phyloP scores from a whole-genome alignment of 306 rosid genomes.

The Luffa aegyptiaca region DNA sequence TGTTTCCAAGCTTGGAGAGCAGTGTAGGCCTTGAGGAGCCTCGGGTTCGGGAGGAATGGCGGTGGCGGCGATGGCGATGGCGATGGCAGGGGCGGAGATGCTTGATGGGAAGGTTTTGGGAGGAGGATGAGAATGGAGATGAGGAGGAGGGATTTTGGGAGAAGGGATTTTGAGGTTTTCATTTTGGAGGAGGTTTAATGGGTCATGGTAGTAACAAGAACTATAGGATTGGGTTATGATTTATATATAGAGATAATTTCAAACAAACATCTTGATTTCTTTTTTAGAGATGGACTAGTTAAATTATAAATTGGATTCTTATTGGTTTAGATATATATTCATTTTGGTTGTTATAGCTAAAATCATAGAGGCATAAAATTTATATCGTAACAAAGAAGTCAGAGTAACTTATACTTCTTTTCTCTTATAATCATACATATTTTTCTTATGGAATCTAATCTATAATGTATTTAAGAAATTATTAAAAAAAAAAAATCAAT shows the following conservation, averaged over 20 bases:
- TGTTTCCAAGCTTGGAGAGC: constrained; percentile 89
- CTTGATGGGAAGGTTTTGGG: constrained; percentile 44
- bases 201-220: neutral
- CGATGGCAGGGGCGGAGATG: neutral
- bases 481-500: too few species aligned
- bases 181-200: constrained; percentile 12
- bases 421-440: too few species aligned
- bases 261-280: neutral
- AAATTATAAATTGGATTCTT: too few species aligned
- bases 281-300: too few species aligned
- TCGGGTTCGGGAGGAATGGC: constrained; percentile 36
- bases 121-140: constrained; percentile 14
- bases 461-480: too few species aligned
- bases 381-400: too few species aligned
- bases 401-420: too few species aligned
- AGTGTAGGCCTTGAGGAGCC: constrained; percentile 54
- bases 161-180: constrained; percentile 11
- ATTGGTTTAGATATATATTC: too few species aligned
- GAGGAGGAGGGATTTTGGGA: neutral
- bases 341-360: too few species aligned
- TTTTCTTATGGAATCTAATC: too few species aligned
- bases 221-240: neutral
- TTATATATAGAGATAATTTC: neutral
- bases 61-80: neutral
- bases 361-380: too few species aligned